A percentile compares a stretch with the other conserved stretches of the same genome.
Conservation (phyloP, 306 rosid species). For the Senna tora region DNA sequence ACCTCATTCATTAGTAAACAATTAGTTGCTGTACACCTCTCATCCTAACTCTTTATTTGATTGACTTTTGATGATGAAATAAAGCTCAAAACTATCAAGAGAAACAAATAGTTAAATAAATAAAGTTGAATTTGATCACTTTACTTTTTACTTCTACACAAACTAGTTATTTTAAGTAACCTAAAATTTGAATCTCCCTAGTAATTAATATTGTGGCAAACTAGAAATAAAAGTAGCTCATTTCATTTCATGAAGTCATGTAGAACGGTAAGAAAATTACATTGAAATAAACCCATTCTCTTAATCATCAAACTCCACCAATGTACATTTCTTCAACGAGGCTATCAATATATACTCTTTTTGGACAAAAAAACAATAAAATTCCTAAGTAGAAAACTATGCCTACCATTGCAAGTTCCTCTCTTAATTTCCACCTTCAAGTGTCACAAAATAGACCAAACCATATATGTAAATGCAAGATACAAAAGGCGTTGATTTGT, state of each 20-base stretch:
- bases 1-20: no score
- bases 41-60: no score
- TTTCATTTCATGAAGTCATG: not conserved
- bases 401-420: not conserved
- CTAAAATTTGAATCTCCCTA: not conserved
- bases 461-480: not conserved
- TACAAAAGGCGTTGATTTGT: not conserved
- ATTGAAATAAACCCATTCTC: not conserved
- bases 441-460: not conserved
- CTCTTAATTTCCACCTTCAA: not conserved
- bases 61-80: no score
- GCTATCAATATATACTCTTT: not conserved
- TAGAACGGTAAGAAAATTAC: no score
- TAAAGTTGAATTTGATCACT: no score
- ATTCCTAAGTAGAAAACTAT: not conserved
- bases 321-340: not conserved
- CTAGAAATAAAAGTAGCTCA: not conserved
- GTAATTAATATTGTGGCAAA: not conserved
- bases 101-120: no score
- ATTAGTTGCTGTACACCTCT: no score
- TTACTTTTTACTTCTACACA: no score
- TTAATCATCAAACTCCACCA: not conserved
- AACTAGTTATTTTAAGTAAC: no score
- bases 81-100: no score
- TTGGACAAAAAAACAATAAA: not conserved